A percentile compares a stretch with the other conserved stretches of the same genome.
Evolutionary conservation across 2,329 filamentous ascomycete species (phyloP).

Genomic region (Parafenestella ontariensis): DNA sequence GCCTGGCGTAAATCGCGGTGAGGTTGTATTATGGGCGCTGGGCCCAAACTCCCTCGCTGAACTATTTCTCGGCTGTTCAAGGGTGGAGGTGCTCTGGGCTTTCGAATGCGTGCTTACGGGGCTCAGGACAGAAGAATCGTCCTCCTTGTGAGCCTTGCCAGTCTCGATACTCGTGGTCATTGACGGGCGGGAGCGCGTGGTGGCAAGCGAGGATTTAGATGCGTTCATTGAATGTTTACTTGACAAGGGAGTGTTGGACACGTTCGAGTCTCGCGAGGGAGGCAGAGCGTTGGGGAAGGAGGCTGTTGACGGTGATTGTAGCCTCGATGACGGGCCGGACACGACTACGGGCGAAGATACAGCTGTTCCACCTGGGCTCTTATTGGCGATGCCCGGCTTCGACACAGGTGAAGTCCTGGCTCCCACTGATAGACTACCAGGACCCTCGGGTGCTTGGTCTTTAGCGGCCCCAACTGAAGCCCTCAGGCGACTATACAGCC

Average conservation of each 20-base stretch:
- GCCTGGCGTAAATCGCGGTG: constrained; percentile 26
- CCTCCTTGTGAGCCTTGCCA: constrained; percentile 25
- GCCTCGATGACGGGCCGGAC: constrained; percentile 44
- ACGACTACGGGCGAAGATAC: constrained; percentile 47
- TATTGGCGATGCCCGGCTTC: constrained; percentile 16
- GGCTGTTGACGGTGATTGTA: constrained; percentile 49
- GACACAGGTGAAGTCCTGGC: constrained; percentile 17
- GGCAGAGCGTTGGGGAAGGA: constrained; percentile 46
- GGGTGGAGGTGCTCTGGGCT: constrained; percentile 22
- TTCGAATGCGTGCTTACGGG: constrained; percentile 35
- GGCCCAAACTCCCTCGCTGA: constrained; percentile 25
- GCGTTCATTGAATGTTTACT: constrained; percentile 42
- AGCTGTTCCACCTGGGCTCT: constrained; percentile 37
- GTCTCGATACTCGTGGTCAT: constrained; percentile 31
- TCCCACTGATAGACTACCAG: constrained; percentile 34
- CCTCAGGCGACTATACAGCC: constrained; percentile 84
- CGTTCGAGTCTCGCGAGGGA: constrained; percentile 44
- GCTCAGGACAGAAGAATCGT: constrained; percentile 36
- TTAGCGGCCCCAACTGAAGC: constrained; percentile 79
- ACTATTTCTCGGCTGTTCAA: constrained; percentile 26
- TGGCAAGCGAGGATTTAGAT: constrained; percentile 36
- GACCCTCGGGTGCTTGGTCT: constrained; percentile 50
- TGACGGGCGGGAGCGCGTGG: constrained; percentile 40
- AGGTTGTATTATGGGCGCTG: constrained; percentile 15
- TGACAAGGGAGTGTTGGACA: constrained; percentile 36